A percentile compares a stretch with the other conserved stretches of the same genome.
phyloP scores from a whole-genome alignment of 192 early-diverging fungal species.

The Backusella circina region DNA sequence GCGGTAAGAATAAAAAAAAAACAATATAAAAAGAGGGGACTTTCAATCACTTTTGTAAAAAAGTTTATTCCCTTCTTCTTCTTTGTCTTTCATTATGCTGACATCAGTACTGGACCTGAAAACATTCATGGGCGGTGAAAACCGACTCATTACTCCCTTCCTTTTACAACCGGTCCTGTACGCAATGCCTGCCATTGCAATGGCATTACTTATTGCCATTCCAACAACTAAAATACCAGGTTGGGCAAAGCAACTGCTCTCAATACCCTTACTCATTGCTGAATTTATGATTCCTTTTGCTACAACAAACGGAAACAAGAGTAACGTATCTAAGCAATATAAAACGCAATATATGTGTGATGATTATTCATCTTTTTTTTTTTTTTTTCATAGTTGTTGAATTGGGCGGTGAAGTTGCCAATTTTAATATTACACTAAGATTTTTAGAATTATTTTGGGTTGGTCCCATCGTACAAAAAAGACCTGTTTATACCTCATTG shows the following conservation, averaged over 20 bases:
- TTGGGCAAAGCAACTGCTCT: slow-evolving; percentile 8
- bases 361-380: not conserved
- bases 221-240: not conserved
- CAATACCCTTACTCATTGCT: slow-evolving; percentile 16
- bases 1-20: not conserved
- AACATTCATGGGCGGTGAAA: slow-evolving; percentile 1
- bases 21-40: not conserved
- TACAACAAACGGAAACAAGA: slow-evolving; percentile 6
- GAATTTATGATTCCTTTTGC: slow-evolving; percentile 6
- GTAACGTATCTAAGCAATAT: not conserved
- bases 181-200: not conserved
- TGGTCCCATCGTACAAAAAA: slow-evolving; percentile 5
- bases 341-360: not conserved
- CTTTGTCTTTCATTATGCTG: not conserved
- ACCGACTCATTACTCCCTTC: slow-evolving; percentile 2
- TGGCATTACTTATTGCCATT: slow-evolving; percentile 1
- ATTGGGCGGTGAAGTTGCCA: not conserved
- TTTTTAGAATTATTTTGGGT: slow-evolving; percentile 19
- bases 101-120: not conserved
- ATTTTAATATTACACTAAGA: slow-evolving; percentile 10
- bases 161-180: not conserved
- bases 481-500: slow-evolving; percentile 3
- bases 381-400: slow-evolving; percentile 11
- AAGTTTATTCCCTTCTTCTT: not conserved
- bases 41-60: no score